These are phyloP conservation scores for Penicillium desertorum DNA, from an alignment of 495 filamentous ascomycete genomes.

Conservation along the genomic window DNA sequence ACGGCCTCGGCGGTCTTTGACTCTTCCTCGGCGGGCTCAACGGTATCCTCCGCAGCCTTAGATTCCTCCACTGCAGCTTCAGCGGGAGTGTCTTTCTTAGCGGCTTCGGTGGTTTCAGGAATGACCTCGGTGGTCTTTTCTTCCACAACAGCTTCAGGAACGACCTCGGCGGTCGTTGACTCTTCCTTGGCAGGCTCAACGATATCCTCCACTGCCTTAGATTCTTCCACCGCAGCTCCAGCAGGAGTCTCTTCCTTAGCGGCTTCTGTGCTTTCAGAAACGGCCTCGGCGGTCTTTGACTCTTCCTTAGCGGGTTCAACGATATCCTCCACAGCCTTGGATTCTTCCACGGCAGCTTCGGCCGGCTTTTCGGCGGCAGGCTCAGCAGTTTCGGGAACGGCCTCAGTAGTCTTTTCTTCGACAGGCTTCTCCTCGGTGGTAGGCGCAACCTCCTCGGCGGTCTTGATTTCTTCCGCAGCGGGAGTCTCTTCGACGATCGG, in stretches of 20 bases:
- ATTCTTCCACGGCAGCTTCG: no score
- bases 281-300: constrained; percentile 6
- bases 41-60: constrained; percentile 10
- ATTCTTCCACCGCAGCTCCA: no score
- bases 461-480: not conserved
- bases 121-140: not conserved
- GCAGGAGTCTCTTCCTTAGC: no score
- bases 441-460: constrained; percentile 4
- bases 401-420: constrained; percentile 7
- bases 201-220: constrained; percentile 8
- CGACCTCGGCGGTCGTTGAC: constrained; percentile 6
- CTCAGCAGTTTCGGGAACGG: constrained; percentile 10
- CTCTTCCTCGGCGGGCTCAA: constrained; percentile 1
- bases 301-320: constrained; percentile 2
- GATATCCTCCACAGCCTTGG: constrained; percentile 8
- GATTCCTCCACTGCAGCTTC: constrained; percentile 16
- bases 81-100: not conserved
- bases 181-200: constrained; percentile 2
- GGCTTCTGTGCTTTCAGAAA: no score
- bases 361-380: constrained; percentile 12
- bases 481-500: not conserved
- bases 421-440: not conserved
- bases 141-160: not conserved
- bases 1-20: constrained; percentile 7
- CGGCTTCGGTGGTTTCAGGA: not conserved